Base-by-base conservation (phyloP, 2,329 filamentous ascomycete species). In the Incumbomyces delicatus region DNA sequence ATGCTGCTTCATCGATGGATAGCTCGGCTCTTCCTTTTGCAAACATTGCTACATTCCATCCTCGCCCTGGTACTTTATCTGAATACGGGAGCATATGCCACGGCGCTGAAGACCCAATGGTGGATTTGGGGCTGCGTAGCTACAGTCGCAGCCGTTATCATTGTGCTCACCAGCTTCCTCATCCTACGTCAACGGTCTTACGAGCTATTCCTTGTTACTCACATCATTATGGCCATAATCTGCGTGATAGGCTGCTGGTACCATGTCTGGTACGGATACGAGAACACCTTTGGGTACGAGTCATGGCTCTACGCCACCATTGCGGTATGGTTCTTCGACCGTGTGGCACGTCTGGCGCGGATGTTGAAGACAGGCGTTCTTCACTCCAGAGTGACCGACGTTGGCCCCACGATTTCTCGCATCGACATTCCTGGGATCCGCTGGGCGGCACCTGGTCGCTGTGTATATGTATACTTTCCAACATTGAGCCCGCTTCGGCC, bases 401-500 rank as follows among this genome's bases (percentile, higher is more conserved):
- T 70, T n/a, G 58, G 56, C 2, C 44, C 50, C 0, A 59, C 57
- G 2, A 56, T 65, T 31, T 52, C 73, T 6, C 62, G 69, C 3
- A 55, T 75, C 12, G 67, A 73, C 45, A 52, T 75, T 10, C 58
- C 58, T 1, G 67, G 64, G 2, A 49, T 70, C 6, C 22, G 22
- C 4, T 27, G 22, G 22, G 22, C 5, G 22, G 17, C 4, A 7
- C 12, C 30, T 0, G 64, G 63, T 1, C 55, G 62, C 2, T 65
- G 72, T 42, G 67, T 61, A 0, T 76, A 74, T 48, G 58, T 68
- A 0, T 75, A 74, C 54, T 75, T 78, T 53, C 73, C 74, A 0
- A 68, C 66, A 0, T 53, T 75, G 1, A 65, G 46, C n/a, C 22
- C 22, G 4, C 53, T 58, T 50, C 59, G 63, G 8, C 54, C 61